Evolutionary conservation across 1,284 basidiomycete species (phyloP).

Genomic region (Volvariella surrecta): DNA sequence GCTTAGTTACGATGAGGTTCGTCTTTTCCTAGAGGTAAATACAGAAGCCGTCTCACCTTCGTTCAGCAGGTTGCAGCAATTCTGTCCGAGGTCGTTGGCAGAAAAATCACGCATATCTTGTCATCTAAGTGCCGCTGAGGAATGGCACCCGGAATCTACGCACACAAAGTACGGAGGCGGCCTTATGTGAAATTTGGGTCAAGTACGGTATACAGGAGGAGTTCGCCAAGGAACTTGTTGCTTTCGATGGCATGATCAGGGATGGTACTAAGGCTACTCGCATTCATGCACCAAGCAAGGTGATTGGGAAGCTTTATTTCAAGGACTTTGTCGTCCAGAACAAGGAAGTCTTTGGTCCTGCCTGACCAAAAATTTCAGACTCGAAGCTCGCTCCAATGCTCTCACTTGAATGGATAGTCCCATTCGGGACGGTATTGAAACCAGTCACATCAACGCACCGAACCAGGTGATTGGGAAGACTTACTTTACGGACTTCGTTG

Average conservation of each 20-base stretch:
- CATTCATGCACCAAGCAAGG: neutral
- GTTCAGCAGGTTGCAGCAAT: conserved; percentile 11
- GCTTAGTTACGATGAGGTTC: conserved; percentile 15
- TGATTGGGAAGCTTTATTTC: neutral
- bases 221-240: neutral
- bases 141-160: too few species aligned
- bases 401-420: too few species aligned
- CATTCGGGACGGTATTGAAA: too few species aligned
- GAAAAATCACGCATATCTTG: conserved; percentile 14
- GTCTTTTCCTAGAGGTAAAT: neutral
- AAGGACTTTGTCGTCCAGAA: neutral
- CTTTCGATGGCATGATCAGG: neutral
- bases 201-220: neutral
- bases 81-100: conserved; percentile 12
- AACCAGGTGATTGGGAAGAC: too few species aligned
- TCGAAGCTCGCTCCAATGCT: too few species aligned
- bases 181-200: conserved; percentile 7
- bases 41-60: too few species aligned
- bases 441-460: too few species aligned
- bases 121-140: too few species aligned
- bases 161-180: conserved; percentile 11
- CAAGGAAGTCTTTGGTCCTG: neutral
- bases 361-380: neutral
- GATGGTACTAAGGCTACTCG: neutral
- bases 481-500: too few species aligned